These are phyloP conservation scores for Phytophthora fragariae DNA, from an alignment of 352 stramenopile genomes.

Conservation along the genomic window DNA sequence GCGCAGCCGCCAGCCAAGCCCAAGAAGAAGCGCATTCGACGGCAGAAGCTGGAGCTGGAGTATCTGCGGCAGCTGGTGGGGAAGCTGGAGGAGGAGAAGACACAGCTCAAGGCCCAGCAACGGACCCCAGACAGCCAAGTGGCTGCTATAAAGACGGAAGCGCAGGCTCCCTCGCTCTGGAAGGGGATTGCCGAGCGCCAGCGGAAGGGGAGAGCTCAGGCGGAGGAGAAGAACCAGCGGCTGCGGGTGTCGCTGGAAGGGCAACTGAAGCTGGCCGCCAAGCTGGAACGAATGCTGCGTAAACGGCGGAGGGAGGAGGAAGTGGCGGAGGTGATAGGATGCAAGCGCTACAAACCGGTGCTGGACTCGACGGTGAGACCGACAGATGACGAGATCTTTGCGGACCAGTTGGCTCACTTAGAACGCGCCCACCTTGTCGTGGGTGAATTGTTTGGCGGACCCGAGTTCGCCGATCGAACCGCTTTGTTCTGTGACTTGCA, in stretches of 20 bases:
- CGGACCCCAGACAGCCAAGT: neutral
- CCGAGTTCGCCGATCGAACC: slow-evolving; percentile 22
- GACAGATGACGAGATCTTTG: slow-evolving; percentile 42
- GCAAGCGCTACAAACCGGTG: slow-evolving; percentile 30
- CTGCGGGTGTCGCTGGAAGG: slow-evolving; percentile 40
- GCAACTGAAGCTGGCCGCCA: slow-evolving; percentile 44
- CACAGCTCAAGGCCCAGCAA: slow-evolving; percentile 26
- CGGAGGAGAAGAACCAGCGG: slow-evolving; percentile 43
- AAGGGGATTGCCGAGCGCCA: slow-evolving; percentile 41
- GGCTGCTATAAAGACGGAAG: neutral
- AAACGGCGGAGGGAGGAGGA: slow-evolving; percentile 35
- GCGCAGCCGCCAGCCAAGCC: slow-evolving; percentile 1
- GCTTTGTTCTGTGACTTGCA: slow-evolving; percentile 26
- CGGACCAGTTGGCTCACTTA: slow-evolving; percentile 36
- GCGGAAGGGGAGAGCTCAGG: slow-evolving; percentile 26
- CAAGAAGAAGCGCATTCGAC: slow-evolving; percentile 50
- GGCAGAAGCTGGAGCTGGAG: slow-evolving; percentile 47
- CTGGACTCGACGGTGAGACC: slow-evolving; percentile 1
- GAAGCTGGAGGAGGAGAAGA: slow-evolving; percentile 38
- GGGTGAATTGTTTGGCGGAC: slow-evolving; percentile 20
- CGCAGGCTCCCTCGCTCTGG: slow-evolving; percentile 30
- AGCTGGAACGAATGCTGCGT: slow-evolving; percentile 39
- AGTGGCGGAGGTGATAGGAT: slow-evolving; percentile 2
- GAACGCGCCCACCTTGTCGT: slow-evolving; percentile 29
- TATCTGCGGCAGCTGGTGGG: slow-evolving; percentile 44